These are phyloP conservation scores for Flaveria trinervia DNA, from an alignment of 129 eudicot genomes.

Conservation along the genomic window DNA sequence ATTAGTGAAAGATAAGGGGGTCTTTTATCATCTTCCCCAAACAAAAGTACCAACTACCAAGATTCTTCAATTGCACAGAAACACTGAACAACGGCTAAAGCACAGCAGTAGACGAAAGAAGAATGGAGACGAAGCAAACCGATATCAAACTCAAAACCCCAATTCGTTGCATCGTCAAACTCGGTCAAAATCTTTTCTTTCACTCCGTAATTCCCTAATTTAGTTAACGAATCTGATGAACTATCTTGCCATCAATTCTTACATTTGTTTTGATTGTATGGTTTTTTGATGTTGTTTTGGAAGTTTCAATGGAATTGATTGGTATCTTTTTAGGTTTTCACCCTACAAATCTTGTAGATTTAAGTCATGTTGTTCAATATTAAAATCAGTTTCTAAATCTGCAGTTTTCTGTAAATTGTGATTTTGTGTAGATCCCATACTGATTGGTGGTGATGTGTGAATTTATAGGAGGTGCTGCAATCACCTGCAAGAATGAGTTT, in stretches of 20 bases:
- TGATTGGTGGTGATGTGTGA: constrained; percentile 1
- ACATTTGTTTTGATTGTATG: not conserved
- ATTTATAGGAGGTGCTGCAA: constrained; percentile 83
- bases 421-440: not conserved
- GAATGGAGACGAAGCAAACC: constrained; percentile 36
- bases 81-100: not conserved
- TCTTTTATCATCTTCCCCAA: too few relatives aligned
- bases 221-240: not conserved
- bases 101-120: not conserved
- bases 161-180: constrained; percentile 78
- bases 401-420: not conserved
- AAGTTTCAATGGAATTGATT: too few relatives aligned
- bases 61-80: not conserved
- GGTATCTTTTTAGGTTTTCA: not conserved
- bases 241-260: not conserved
- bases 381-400: not conserved
- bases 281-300: too few relatives aligned
- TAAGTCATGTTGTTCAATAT: not conserved
- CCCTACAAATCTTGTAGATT: too few relatives aligned
- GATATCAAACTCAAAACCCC: constrained; percentile 32
- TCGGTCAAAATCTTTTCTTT: constrained; percentile 45
- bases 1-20: too few relatives aligned
- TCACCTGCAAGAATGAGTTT: constrained; percentile 86
- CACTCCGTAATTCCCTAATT: not conserved
- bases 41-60: constrained; percentile 11